Evolutionary conservation across 768 basidiomycete species (phyloP).

Genomic region (Boletus insuetus): DNA sequence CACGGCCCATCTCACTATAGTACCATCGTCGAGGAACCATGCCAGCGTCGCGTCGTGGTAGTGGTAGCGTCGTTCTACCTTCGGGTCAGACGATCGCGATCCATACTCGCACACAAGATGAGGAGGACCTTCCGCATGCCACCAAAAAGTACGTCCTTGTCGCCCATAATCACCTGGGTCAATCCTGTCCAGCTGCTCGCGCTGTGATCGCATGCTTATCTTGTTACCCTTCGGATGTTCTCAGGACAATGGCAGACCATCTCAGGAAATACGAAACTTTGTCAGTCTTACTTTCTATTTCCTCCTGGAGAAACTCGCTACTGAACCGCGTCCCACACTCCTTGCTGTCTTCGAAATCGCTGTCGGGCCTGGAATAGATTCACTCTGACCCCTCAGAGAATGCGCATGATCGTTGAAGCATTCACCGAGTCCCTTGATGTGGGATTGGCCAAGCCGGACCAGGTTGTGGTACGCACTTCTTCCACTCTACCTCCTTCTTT

Average conservation of each 20-base stretch:
- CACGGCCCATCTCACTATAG: conserved; percentile 14
- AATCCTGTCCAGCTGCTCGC: neutral
- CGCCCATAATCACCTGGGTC: neutral
- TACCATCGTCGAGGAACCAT: conserved; percentile 34
- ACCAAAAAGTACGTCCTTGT: conserved; percentile 73
- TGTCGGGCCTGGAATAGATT: conserved; percentile 47
- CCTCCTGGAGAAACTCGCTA: neutral
- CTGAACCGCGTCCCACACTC: conserved; percentile 3
- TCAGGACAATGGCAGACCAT: conserved; percentile 91
- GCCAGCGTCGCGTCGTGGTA: conserved; percentile 74
- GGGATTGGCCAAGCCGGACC: conserved; percentile 77
- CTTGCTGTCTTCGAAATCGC: neutral
- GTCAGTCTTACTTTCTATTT: conserved; percentile 44
- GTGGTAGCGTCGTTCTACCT: conserved; percentile 68
- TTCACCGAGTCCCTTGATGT: conserved; percentile 90
- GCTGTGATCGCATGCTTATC: conserved; percentile 1
- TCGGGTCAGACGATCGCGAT: conserved; percentile 79
- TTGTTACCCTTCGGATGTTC: neutral
- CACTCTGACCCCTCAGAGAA: conserved; percentile 83
- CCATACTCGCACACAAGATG: conserved; percentile 86
- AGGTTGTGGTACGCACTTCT: conserved; percentile 77
- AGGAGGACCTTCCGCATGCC: conserved; percentile 86
- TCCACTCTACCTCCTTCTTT: neutral
- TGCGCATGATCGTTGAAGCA: conserved; percentile 96
- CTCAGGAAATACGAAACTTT: conserved; percentile 85